These are phyloP conservation scores for Buddleja alternifolia DNA, from an alignment of 257 asterid genomes.

Conservation along the genomic window DNA sequence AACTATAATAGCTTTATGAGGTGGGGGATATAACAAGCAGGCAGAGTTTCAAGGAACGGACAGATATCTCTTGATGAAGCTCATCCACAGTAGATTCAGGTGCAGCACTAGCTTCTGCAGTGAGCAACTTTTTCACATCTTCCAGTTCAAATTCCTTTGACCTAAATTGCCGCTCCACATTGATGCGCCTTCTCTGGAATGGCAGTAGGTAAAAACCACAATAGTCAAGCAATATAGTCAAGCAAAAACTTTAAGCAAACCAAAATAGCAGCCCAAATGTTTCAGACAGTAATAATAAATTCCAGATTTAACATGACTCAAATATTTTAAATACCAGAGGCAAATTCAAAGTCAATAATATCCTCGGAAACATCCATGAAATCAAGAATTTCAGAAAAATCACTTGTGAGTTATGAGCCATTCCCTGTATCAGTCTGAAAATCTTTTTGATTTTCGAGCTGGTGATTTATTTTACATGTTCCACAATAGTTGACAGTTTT, in stretches of 20 bases:
- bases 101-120: slow-evolving; percentile 52
- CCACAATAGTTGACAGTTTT: not conserved
- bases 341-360: not conserved
- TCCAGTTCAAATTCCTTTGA: slow-evolving; percentile 57
- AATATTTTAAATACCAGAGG: slow-evolving; percentile 4
- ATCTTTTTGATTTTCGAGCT: not conserved
- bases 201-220: slow-evolving; percentile 23
- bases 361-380: slow-evolving; percentile 10
- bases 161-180: slow-evolving; percentile 52
- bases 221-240: slow-evolving; percentile 20
- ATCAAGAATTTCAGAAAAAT: slow-evolving; percentile 14
- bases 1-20: slow-evolving; percentile 17
- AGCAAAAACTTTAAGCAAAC: slow-evolving; percentile 22
- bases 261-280: slow-evolving; percentile 9
- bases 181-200: slow-evolving; percentile 57
- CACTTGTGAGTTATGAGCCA: slow-evolving; percentile 13
- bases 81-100: slow-evolving; percentile 68
- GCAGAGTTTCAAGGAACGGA: slow-evolving; percentile 43
- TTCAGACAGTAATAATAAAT: slow-evolving; percentile 17
- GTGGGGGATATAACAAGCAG: not conserved
- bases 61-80: slow-evolving; percentile 71
- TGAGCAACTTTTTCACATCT: slow-evolving; percentile 60
- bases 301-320: not conserved
- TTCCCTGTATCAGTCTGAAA: slow-evolving; percentile 7
- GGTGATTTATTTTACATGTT: slow-evolving; percentile 13